These are phyloP conservation scores for Ulota crispa DNA, from an alignment of 225 moss, liverwort and hornwort species.

Conservation along the genomic window DNA sequence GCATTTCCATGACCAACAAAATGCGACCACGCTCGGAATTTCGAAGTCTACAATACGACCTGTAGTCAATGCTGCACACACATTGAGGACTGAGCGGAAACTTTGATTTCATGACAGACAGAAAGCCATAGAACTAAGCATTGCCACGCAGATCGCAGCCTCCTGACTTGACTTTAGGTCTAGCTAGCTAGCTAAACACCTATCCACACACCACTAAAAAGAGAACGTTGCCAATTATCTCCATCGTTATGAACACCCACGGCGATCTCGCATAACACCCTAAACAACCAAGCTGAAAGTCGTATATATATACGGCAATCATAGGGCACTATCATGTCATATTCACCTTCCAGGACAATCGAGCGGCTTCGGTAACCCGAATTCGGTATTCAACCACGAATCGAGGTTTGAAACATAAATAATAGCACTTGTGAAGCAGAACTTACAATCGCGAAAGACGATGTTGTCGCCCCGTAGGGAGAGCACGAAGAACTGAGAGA, in stretches of 20 bases:
- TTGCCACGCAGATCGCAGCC: neutral
- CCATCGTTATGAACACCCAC: neutral
- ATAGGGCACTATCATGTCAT: neutral
- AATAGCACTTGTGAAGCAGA: neutral
- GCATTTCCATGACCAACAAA: neutral
- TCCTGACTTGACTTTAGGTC: neutral
- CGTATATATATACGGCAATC: neutral
- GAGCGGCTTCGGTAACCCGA: neutral
- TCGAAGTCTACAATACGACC: neutral
- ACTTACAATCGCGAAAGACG: slow-evolving; percentile 95
- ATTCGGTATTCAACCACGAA: neutral
- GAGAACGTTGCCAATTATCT: neutral
- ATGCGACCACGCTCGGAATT: neutral
- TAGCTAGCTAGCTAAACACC: neutral
- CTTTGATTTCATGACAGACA: neutral
- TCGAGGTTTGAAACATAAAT: neutral
- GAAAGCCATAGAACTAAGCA: neutral
- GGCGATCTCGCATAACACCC: neutral
- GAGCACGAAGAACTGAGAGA: slow-evolving; percentile 97
- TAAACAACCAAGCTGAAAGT: neutral
- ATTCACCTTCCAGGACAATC: neutral
- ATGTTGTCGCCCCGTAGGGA: slow-evolving; percentile 96
- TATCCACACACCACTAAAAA: neutral
- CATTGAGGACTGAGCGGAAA: neutral
- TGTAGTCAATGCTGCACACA: neutral